Evolutionary conservation across 176 grass and related monocot genomes (phyloP).

Genomic region (Triticum turgidum): DNA sequence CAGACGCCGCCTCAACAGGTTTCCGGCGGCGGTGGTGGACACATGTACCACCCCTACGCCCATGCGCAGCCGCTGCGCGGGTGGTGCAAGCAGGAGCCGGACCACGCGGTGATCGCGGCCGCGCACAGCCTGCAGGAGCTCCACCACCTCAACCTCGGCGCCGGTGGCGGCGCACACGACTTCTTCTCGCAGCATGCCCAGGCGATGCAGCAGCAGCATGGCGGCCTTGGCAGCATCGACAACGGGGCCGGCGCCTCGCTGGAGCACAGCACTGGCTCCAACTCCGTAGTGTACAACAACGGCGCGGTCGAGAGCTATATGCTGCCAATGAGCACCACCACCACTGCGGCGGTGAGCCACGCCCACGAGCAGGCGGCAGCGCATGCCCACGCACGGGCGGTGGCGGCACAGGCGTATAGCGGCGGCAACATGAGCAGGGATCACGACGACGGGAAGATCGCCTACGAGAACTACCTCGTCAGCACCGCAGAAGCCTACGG

Average conservation of each 20-base stretch:
- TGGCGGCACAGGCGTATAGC: not conserved
- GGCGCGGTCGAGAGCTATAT: conserved; percentile 33
- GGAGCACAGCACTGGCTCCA: conserved; percentile 73
- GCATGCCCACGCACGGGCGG: conserved; percentile 3
- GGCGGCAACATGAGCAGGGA: conserved; percentile 17
- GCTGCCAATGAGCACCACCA: conserved; percentile 42
- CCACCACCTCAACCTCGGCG: conserved; percentile 50
- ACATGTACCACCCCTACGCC: conserved; percentile 52
- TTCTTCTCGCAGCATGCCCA: conserved; percentile 53
- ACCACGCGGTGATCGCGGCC: conserved; percentile 50
- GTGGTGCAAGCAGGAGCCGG: conserved; percentile 82
- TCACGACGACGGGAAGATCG: conserved; percentile 37
- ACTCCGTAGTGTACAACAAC: conserved; percentile 72
- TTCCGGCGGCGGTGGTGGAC: not conserved
- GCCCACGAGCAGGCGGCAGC: not conserved
- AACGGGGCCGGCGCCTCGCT: conserved; percentile 24
- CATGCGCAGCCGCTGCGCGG: conserved; percentile 33
- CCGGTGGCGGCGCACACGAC: conserved; percentile 33
- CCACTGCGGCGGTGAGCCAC: conserved; percentile 21
- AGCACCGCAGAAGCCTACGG: conserved; percentile 32
- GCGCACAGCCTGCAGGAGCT: conserved; percentile 77
- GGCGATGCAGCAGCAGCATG: conserved; percentile 4
- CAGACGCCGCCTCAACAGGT: conserved; percentile 20
- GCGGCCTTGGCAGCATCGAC: conserved; percentile 46
- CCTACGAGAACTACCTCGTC: conserved; percentile 41